phyloP scores from a whole-genome alignment of 805 yeast species.

The Kodamaea sagamina region DNA sequence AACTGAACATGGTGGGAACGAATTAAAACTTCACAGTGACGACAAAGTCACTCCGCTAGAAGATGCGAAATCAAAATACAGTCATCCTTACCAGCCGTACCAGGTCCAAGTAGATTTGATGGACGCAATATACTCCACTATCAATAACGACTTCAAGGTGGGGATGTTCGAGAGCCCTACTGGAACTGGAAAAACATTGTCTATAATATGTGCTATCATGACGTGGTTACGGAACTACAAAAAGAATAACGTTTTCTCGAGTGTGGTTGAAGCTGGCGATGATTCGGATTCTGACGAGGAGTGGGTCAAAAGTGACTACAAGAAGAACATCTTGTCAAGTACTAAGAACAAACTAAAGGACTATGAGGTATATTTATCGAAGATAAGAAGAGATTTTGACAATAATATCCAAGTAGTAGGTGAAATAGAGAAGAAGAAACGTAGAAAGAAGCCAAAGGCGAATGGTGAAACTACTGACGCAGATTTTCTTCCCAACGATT shows the following conservation, averaged over 20 bases:
- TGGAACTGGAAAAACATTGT: slow-evolving; percentile 90
- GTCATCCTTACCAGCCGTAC: slow-evolving; percentile 85
- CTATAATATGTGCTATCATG: slow-evolving; percentile 80
- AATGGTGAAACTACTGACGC: slow-evolving; percentile 13
- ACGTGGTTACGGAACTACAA: slow-evolving; percentile 73
- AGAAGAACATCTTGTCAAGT: slow-evolving; percentile 33
- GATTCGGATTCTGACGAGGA: slow-evolving; percentile 49
- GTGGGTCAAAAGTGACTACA: slow-evolving; percentile 55
- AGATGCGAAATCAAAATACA: slow-evolving; percentile 31
- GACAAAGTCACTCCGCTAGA: background rate
- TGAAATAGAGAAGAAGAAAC: slow-evolving; percentile 15
- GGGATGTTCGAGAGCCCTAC: slow-evolving; percentile 93
- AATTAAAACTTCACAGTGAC: background rate
- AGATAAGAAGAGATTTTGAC: slow-evolving; percentile 29
- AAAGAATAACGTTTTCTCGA: slow-evolving; percentile 17
- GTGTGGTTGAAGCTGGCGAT: slow-evolving; percentile 8
- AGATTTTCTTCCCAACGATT: slow-evolving; percentile 37
- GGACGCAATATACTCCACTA: slow-evolving; percentile 68
- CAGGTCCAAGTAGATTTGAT: slow-evolving; percentile 74
- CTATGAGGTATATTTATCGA: slow-evolving; percentile 44
- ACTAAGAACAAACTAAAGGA: slow-evolving; percentile 30
- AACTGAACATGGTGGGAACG: too few species aligned
- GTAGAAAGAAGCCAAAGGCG: slow-evolving; percentile 11
- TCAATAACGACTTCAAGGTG: slow-evolving; percentile 56
- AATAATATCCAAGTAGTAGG: slow-evolving; percentile 16